Evolutionary conservation across 2,329 filamentous ascomycete genomes (phyloP).

Genomic region (Dothiorella sarmentorum): DNA sequence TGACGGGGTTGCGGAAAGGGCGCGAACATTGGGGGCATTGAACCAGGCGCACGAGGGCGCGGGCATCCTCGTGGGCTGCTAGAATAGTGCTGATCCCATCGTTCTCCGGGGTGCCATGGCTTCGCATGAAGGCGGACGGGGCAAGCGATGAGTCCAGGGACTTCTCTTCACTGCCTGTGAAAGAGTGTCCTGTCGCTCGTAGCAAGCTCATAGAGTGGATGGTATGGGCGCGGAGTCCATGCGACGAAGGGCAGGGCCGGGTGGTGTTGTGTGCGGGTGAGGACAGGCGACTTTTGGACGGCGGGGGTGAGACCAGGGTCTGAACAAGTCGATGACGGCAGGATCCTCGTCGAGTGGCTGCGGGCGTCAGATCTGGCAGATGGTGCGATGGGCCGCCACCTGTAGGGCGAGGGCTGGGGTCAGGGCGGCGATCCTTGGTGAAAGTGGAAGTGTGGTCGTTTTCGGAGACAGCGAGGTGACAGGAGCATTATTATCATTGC

Average conservation of each 20-base stretch:
- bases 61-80: conserved; percentile 53
- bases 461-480: not conserved
- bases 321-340: not conserved
- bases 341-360: not conserved
- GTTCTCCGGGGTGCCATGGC: conserved; percentile 34
- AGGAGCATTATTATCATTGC: conserved; percentile 16
- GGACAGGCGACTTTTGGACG: not conserved
- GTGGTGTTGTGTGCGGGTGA: not conserved
- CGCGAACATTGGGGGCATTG: conserved; percentile 74
- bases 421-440: conserved; percentile 5
- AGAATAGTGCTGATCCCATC: conserved; percentile 38
- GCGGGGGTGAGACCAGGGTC: conserved; percentile 8
- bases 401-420: not conserved
- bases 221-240: not conserved
- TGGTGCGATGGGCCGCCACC: not conserved
- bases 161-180: conserved; percentile 32
- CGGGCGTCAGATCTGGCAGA: conserved; percentile 3
- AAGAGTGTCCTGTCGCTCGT: conserved; percentile 32
- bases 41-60: conserved; percentile 67
- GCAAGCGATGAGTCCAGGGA: conserved; percentile 28
- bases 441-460: not conserved
- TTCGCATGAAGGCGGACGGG: conserved; percentile 42
- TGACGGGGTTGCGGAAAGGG: conserved; percentile 65
- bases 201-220: conserved; percentile 37
- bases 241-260: not conserved